Percentiles rank a stretch among this genome's conserved stretches.
phyloP scores from a whole-genome alignment of 2,329 filamentous ascomycete species.

The Apiospora sp. region DNA sequence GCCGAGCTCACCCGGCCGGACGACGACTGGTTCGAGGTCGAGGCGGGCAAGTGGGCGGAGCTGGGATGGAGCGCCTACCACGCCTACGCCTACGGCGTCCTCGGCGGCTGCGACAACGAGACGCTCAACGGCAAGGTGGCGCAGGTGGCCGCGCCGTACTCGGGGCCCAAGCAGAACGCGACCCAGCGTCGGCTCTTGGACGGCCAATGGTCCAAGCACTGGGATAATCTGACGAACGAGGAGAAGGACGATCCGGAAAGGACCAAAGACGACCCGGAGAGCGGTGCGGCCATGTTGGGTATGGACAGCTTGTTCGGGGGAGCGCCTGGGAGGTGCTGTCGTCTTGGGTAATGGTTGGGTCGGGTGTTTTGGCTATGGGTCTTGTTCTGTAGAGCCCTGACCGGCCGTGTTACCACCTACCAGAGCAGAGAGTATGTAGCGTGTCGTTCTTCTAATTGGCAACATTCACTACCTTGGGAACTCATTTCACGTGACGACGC shows the following conservation, averaged over 20 bases:
- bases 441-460: neutral
- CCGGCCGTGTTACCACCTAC: accelerated
- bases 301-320: neutral
- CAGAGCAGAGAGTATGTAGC: neutral
- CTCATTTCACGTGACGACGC: no score
- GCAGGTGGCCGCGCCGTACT: neutral
- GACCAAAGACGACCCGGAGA: neutral
- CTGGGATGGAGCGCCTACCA: neutral
- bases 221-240: no score
- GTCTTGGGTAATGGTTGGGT: neutral
- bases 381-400: neutral
- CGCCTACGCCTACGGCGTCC: neutral
- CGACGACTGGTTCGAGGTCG: neutral
- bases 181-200: neutral
- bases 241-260: neutral
- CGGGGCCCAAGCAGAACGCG: neutral
- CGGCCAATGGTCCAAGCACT: neutral
- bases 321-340: no score
- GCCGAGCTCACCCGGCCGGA: neutral
- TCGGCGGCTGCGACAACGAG: neutral
- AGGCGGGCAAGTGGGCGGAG: neutral
- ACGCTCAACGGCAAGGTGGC: neutral
- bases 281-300: neutral
- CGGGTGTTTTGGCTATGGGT: neutral
- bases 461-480: no score